Evolutionary conservation across 1,139 yeast species (phyloP).

Genomic region (Suhomyces bokatorum): DNA sequence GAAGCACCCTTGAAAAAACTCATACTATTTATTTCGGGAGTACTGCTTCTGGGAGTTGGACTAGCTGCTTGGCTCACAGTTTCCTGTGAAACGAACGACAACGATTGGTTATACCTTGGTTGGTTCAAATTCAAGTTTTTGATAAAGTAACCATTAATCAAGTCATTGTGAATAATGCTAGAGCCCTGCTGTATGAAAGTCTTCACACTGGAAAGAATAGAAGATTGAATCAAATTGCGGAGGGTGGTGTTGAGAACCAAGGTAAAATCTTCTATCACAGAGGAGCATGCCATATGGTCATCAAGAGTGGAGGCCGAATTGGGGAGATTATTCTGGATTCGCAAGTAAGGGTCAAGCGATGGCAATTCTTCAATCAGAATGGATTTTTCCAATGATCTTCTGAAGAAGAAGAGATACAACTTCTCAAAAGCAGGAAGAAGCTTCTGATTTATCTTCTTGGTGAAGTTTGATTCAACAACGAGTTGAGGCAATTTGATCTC

Average conservation of each 20-base stretch:
- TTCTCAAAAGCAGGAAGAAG: constrained; percentile 64
- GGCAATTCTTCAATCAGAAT: constrained; percentile 79
- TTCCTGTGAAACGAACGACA: constrained; percentile 25
- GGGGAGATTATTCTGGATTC: constrained; percentile 8
- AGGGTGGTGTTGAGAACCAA: constrained; percentile 69
- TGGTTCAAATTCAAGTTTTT: constrained; percentile 57
- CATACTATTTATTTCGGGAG: constrained; percentile 31
- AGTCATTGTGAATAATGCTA: constrained; percentile 36
- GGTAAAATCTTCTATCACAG: constrained; percentile 84
- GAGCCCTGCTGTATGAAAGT: constrained; percentile 42
- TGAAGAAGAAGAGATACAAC: constrained; percentile 64
- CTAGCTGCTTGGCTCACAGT: constrained; percentile 18
- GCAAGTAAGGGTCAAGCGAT: constrained; percentile 33
- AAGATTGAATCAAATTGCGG: constrained; percentile 59
- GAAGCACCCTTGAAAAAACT: constrained; percentile 50
- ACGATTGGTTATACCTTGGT: constrained; percentile 51
- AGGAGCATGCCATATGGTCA: constrained; percentile 70
- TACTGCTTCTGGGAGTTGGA: constrained; percentile 35
- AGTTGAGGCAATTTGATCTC: constrained; percentile 50
- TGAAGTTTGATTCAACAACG: constrained; percentile 60
- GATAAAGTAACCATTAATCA: constrained; percentile 42
- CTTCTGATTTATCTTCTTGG: constrained; percentile 54
- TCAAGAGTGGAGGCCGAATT: constrained; percentile 22
- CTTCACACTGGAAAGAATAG: constrained; percentile 56
- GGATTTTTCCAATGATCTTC: constrained; percentile 81